Conservation (phyloP, 371 early-diverging fungal genomes). For the Agmasoma carcini region DNA sequence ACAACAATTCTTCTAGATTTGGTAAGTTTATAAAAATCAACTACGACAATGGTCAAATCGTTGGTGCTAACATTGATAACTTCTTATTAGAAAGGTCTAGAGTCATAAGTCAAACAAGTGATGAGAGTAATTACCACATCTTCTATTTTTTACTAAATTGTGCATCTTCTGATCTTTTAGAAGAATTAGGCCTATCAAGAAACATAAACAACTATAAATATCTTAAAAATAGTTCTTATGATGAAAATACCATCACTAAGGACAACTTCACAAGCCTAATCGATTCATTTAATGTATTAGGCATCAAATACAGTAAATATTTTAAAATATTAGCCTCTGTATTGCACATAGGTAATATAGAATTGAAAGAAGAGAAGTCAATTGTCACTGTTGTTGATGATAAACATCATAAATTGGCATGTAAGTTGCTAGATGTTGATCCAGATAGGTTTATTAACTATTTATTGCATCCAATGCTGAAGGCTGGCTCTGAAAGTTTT, state of each 20-base stretch:
- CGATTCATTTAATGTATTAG: conserved; percentile 67
- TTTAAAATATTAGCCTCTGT: conserved; percentile 74
- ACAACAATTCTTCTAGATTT: conserved; percentile 96
- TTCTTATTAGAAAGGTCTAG: conserved; percentile 93
- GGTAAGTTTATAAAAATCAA: conserved; percentile 96
- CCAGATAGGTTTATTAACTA: conserved; percentile 67
- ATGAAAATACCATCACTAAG: conserved; percentile 55
- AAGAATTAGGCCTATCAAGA: conserved; percentile 24
- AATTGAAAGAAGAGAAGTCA: conserved; percentile 57
- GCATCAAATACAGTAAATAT: conserved; percentile 61
- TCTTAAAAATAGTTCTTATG: conserved; percentile 6
- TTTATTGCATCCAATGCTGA: conserved; percentile 70
- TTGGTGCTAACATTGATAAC: conserved; percentile 86
- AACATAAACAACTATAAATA: not conserved
- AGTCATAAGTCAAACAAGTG: conserved; percentile 63
- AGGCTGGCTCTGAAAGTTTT: conserved; percentile 89
- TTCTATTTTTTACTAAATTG: conserved; percentile 87
- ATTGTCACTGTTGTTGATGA: conserved; percentile 57
- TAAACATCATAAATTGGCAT: conserved; percentile 64
- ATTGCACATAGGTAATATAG: conserved; percentile 83
- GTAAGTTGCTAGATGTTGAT: conserved; percentile 78
- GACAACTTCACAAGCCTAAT: conserved; percentile 63
- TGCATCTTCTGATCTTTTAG: conserved; percentile 58
- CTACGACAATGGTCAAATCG: conserved; percentile 69
- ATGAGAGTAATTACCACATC: conserved; percentile 91